phyloP scores from a whole-genome alignment of 495 filamentous ascomycete genomes.

The Penicillium fimorum region DNA sequence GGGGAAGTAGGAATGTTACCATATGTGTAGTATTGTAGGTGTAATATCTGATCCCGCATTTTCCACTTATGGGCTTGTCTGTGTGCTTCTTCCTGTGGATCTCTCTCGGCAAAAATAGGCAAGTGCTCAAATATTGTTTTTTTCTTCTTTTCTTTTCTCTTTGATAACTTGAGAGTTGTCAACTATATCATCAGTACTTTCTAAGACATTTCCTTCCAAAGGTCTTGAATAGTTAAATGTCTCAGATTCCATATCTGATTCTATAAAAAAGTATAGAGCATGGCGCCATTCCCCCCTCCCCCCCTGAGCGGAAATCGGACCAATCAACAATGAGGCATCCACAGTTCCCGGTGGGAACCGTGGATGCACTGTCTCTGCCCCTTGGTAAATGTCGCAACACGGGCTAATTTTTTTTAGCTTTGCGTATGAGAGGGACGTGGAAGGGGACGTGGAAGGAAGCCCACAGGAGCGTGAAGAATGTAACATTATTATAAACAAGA shows the following conservation, averaged over 20 bases:
- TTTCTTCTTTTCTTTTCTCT: neutral
- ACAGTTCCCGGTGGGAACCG: constrained; percentile 20
- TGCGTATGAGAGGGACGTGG: neutral
- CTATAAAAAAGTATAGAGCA: constrained; percentile 2
- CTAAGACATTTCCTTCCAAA: too few relatives aligned
- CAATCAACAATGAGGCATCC: constrained; percentile 16
- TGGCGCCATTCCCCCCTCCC: constrained; percentile 1
- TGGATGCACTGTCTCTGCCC: constrained; percentile 8
- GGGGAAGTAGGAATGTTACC: neutral
- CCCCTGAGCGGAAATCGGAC: constrained; percentile 20
- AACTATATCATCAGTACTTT: too few relatives aligned
- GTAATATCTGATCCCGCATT: neutral
- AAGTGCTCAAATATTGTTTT: neutral
- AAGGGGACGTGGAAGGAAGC: too few relatives aligned
- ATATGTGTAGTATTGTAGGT: neutral
- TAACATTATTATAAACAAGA: neutral
- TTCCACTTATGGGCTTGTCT: constrained; percentile 5
- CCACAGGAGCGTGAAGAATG: neutral
- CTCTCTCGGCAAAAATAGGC: constrained; percentile 2
- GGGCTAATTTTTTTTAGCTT: neutral
- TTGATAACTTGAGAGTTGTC: too few relatives aligned
- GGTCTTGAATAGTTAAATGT: neutral
- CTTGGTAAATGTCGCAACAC: constrained; percentile 3
- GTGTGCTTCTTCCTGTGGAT: constrained; percentile 14
- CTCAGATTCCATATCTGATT: neutral